Conservation (phyloP, 2,329 filamentous ascomycete species). For the Fusarium pseudocircinatum region DNA sequence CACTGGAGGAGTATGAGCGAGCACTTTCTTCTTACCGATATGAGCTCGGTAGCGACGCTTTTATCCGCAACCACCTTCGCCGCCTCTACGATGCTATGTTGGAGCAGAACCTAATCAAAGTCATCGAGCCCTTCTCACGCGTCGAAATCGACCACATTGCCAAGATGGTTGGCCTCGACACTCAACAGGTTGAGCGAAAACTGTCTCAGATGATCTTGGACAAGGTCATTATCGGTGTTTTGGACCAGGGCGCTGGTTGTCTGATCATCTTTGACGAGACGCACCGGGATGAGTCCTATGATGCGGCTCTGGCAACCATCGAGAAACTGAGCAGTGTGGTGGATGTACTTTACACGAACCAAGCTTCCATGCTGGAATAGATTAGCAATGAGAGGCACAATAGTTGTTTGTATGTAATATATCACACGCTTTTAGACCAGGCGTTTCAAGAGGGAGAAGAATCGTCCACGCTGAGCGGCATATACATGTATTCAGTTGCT, state of each 20-base stretch:
- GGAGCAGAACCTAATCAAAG: slow-evolving; percentile 99
- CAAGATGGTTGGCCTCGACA: slow-evolving; percentile 96
- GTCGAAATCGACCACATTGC: slow-evolving; percentile 98
- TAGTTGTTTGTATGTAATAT: slow-evolving; percentile 46
- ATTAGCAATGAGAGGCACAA: slow-evolving; percentile 20
- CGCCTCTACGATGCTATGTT: slow-evolving; percentile 98
- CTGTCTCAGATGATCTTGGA: slow-evolving; percentile 99
- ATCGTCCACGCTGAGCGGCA: slow-evolving; percentile 36
- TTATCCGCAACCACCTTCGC: slow-evolving; percentile 96
- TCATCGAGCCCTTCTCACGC: slow-evolving; percentile 97
- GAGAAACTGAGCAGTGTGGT: slow-evolving; percentile 98
- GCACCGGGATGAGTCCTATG: slow-evolving; percentile 91
- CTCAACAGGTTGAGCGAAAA: slow-evolving; percentile 96
- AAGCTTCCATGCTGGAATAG: slow-evolving; percentile 93
- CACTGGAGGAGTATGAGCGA: slow-evolving; percentile 95
- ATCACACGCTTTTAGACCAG: slow-evolving; percentile 44
- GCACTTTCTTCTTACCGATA: slow-evolving; percentile 90
- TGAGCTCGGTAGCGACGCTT: slow-evolving; percentile 92
- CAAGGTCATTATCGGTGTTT: slow-evolving; percentile 96
- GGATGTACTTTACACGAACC: slow-evolving; percentile 96
- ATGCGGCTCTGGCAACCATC: slow-evolving; percentile 92
- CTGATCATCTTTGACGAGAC: slow-evolving; percentile 97
- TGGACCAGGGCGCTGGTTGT: slow-evolving; percentile 97
- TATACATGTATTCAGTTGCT: slow-evolving; percentile 18
- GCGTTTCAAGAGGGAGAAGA: slow-evolving; percentile 44